phyloP scores from a whole-genome alignment of 768 basidiomycete species.

The Sporobolomyces pararoseus region DNA sequence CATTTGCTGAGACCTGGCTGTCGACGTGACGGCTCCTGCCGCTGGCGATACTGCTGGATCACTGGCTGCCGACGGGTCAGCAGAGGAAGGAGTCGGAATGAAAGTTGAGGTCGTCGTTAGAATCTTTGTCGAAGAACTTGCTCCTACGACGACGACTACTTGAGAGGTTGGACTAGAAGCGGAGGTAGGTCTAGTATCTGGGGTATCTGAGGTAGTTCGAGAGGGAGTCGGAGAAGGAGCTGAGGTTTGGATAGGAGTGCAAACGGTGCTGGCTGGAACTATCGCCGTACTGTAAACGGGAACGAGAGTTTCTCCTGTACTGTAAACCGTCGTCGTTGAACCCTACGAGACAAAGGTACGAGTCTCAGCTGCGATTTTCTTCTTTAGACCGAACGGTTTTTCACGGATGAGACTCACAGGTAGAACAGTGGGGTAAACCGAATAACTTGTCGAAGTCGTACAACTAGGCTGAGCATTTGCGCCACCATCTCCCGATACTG shows the following conservation, averaged over 20 bases:
- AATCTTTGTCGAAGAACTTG: conserved; percentile 12
- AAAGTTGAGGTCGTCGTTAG: conserved; percentile 22
- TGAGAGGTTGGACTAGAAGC: neutral
- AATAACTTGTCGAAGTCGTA: conserved; percentile 7
- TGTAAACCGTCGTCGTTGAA: neutral
- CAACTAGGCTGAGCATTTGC: neutral
- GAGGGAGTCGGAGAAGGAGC: neutral
- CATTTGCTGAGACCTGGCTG: neutral
- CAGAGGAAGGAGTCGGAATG: neutral
- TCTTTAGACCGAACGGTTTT: conserved; percentile 1
- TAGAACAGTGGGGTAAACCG: neutral
- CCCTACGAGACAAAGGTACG: neutral
- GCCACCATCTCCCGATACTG: neutral
- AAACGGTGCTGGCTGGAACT: conserved; percentile 15
- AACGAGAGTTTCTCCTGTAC: neutral
- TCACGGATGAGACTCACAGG: conserved; percentile 1
- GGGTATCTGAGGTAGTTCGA: neutral
- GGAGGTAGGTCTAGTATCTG: too few species aligned
- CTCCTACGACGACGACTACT: neutral
- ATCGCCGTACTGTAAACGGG: neutral
- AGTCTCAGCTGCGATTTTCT: too few species aligned
- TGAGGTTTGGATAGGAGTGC: neutral
- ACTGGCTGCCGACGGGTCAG: neutral
- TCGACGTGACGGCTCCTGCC: neutral
- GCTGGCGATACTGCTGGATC: neutral